Evolutionary conservation across 1,284 basidiomycete species (phyloP).

Genomic region (Ceratobasidium theobromae): DNA sequence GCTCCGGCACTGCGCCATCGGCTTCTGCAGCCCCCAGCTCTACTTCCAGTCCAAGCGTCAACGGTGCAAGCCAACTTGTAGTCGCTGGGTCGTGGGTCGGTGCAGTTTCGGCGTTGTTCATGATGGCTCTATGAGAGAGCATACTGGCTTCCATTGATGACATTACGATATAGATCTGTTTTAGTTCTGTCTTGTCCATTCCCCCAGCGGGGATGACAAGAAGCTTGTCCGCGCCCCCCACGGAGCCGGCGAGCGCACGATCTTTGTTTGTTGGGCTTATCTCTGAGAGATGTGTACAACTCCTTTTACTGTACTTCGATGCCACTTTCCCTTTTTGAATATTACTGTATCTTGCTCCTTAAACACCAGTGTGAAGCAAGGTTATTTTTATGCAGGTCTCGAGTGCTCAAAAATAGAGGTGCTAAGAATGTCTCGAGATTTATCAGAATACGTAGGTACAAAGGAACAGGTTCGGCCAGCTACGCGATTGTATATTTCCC

Average conservation of each 20-base stretch:
- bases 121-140: constrained; percentile 10
- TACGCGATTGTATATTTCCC: constrained; percentile 80
- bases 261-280: constrained; percentile 20
- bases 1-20: background rate
- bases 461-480: background rate
- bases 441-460: background rate
- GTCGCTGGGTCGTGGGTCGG: constrained; percentile 19
- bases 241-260: no score
- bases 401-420: no score
- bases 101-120: background rate
- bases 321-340: constrained; percentile 21
- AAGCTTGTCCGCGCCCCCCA: no score
- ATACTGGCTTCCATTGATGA: background rate
- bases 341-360: constrained; percentile 24
- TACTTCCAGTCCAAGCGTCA: background rate
- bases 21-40: constrained; percentile 1
- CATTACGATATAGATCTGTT: background rate
- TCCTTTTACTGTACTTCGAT: constrained; percentile 11
- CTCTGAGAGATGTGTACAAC: constrained; percentile 26
- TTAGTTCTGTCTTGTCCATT: background rate
- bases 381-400: background rate
- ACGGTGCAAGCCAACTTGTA: constrained; percentile 9
- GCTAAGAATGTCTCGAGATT: no score
- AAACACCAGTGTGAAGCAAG: no score
- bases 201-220: no score